phyloP scores from a whole-genome alignment of 768 basidiomycete genomes.

The Mycena crocata region DNA sequence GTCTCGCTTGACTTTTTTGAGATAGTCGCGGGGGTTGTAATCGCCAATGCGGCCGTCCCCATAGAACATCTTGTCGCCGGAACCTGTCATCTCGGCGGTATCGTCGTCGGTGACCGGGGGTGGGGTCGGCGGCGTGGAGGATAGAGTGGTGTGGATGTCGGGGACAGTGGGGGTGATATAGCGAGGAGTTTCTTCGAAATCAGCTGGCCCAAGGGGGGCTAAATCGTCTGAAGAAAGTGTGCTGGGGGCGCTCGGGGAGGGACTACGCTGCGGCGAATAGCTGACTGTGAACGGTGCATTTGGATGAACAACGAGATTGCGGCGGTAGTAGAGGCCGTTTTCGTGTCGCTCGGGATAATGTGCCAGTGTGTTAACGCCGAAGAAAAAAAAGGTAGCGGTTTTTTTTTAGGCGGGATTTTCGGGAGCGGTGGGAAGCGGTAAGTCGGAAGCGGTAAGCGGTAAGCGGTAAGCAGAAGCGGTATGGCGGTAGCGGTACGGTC shows the following conservation, averaged over 20 bases:
- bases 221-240: slow-evolving; percentile 1
- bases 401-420: no score
- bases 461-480: no score
- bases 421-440: no score
- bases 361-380: not conserved
- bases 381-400: no score
- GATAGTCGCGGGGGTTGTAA: not conserved
- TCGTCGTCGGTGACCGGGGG: not conserved
- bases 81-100: not conserved
- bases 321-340: not conserved
- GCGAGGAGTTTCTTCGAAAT: slow-evolving; percentile 7
- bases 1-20: not conserved
- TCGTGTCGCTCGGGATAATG: not conserved
- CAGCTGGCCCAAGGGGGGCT: not conserved
- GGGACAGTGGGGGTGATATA: not conserved
- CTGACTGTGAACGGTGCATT: not conserved
- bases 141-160: not conserved
- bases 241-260: not conserved
- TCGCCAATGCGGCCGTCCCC: slow-evolving; percentile 1
- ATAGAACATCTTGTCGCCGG: slow-evolving; percentile 7
- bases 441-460: no score
- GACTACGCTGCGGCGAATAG: not conserved
- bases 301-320: not conserved
- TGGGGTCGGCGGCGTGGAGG: not conserved
- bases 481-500: no score